Conservation (phyloP, 306 rosid genomes). For the Dicorynia guianensis region DNA sequence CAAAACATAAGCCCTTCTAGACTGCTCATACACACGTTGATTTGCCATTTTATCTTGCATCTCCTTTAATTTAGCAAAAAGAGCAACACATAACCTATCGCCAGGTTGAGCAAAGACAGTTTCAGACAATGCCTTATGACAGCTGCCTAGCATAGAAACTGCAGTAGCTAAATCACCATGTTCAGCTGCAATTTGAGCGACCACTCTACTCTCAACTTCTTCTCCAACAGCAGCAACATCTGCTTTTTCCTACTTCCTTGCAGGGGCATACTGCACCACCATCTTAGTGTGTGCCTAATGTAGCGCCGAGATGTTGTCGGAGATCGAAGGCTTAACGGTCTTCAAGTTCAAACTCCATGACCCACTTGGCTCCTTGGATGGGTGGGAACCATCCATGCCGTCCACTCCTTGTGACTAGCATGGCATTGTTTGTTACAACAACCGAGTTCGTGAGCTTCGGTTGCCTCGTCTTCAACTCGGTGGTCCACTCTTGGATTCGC, state of each 20-base stretch:
- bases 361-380: constrained; percentile 64
- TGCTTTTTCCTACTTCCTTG: constrained; percentile 44
- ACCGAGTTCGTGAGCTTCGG: constrained; percentile 64
- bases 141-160: constrained; percentile 75
- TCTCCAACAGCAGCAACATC: constrained; percentile 59
- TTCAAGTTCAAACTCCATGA: constrained; percentile 65
- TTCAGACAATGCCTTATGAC: constrained; percentile 66
- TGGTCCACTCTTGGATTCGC: constrained; percentile 55
- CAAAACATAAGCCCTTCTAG: constrained; percentile 92
- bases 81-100: constrained; percentile 69
- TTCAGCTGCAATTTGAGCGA: constrained; percentile 70
- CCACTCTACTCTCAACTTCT: not conserved
- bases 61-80: constrained; percentile 82
- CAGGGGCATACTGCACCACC: constrained; percentile 26
- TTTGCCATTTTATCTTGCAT: constrained; percentile 94
- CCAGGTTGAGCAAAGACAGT: constrained; percentile 70
- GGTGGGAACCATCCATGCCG: constrained; percentile 67
- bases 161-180: constrained; percentile 75
- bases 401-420: constrained; percentile 85
- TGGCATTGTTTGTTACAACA: constrained; percentile 61
- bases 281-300: constrained; percentile 32
- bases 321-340: constrained; percentile 60
- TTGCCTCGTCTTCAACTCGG: constrained; percentile 76
- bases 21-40: constrained; percentile 80
- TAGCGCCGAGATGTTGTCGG: constrained; percentile 18